A percentile compares a stretch with the other conserved stretches of the same genome.
Evolutionary conservation across 345 rosid genomes (phyloP).

Genomic region (Pistacia integerrima): DNA sequence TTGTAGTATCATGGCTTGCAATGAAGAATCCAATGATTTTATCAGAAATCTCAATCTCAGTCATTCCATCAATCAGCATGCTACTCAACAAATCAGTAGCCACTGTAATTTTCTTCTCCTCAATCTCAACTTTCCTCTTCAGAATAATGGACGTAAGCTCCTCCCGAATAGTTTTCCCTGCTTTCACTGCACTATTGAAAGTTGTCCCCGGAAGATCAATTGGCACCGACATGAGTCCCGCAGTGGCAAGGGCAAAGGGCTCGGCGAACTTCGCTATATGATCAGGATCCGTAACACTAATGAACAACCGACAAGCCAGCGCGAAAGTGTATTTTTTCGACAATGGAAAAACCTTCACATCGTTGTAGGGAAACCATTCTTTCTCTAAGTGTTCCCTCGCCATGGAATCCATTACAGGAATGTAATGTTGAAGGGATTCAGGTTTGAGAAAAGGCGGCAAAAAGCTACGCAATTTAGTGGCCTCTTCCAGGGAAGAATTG

Average conservation of each 20-base stretch:
- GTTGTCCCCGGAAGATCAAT: slow-evolving; percentile 36
- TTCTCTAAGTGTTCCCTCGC: slow-evolving; percentile 28
- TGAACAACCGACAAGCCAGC: slow-evolving; percentile 34
- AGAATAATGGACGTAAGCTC: slow-evolving; percentile 19
- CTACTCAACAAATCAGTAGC: slow-evolving; percentile 18
- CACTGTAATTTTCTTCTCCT: background rate
- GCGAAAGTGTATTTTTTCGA: slow-evolving; percentile 34
- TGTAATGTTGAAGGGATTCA: slow-evolving; percentile 25
- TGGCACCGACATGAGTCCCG: slow-evolving; percentile 35
- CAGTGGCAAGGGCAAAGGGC: slow-evolving; percentile 27
- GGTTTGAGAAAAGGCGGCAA: slow-evolving; percentile 31
- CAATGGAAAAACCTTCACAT: slow-evolving; percentile 32
- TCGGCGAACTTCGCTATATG: slow-evolving; percentile 10
- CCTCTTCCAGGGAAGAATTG: slow-evolving; percentile 18
- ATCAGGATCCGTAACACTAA: slow-evolving; percentile 20
- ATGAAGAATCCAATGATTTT: slow-evolving; percentile 30
- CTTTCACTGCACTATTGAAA: slow-evolving; percentile 27
- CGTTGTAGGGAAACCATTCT: slow-evolving; percentile 25
- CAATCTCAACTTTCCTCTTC: slow-evolving; percentile 29
- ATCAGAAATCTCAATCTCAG: slow-evolving; percentile 26
- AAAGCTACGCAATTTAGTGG: slow-evolving; percentile 17
- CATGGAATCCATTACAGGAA: slow-evolving; percentile 39
- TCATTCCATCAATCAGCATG: slow-evolving; percentile 24
- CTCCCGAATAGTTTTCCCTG: slow-evolving; percentile 17
- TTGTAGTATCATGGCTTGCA: slow-evolving; percentile 33